Conservation (phyloP, 1,284 basidiomycete genomes). For the Laetiporus sulphureus region DNA sequence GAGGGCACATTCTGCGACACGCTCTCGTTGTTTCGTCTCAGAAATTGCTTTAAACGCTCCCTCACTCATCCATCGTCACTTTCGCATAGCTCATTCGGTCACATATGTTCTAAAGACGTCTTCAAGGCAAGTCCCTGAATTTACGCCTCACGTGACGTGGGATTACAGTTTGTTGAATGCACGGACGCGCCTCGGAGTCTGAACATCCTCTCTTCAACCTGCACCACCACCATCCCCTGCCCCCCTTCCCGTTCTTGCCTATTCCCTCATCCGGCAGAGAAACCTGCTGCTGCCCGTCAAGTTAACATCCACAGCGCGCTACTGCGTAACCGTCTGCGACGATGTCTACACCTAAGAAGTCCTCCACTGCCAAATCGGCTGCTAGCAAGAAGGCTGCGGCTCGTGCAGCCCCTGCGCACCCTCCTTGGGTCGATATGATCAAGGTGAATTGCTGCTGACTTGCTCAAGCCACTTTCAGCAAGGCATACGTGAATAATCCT, state of each 20-base stretch:
- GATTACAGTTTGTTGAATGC: slow-evolving; percentile 45
- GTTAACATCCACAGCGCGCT: slow-evolving; percentile 17
- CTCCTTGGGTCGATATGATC: slow-evolving; percentile 74
- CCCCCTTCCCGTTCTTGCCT: slow-evolving; percentile 16
- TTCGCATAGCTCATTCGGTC: slow-evolving; percentile 6
- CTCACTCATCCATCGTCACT: slow-evolving; percentile 7
- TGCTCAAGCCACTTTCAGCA: slow-evolving; percentile 4
- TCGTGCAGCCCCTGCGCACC: slow-evolving; percentile 46
- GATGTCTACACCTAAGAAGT: slow-evolving; percentile 39
- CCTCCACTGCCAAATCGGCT: slow-evolving; percentile 23
- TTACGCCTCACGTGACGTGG: slow-evolving; percentile 32
- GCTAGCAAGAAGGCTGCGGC: slow-evolving; percentile 29
- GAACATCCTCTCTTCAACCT: slow-evolving; percentile 41
- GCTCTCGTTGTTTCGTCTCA: slow-evolving; percentile 6
- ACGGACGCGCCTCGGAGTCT: slow-evolving; percentile 51
- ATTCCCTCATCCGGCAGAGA: slow-evolving; percentile 18
- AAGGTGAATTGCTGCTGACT: slow-evolving; percentile 41
- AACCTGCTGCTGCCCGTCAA: slow-evolving; percentile 15
- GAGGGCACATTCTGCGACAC: slow-evolving; percentile 7
- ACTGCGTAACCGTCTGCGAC: slow-evolving; percentile 22
- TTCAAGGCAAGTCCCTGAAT: slow-evolving; percentile 14
- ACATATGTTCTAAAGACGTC: slow-evolving; percentile 11
- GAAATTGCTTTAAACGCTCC: slow-evolving; percentile 3
- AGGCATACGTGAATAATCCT: slow-evolving; percentile 2
- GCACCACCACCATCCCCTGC: slow-evolving; percentile 42